phyloP scores from a whole-genome alignment of 352 stramenopile genomes.

The Globisporangium acanthophoron region DNA sequence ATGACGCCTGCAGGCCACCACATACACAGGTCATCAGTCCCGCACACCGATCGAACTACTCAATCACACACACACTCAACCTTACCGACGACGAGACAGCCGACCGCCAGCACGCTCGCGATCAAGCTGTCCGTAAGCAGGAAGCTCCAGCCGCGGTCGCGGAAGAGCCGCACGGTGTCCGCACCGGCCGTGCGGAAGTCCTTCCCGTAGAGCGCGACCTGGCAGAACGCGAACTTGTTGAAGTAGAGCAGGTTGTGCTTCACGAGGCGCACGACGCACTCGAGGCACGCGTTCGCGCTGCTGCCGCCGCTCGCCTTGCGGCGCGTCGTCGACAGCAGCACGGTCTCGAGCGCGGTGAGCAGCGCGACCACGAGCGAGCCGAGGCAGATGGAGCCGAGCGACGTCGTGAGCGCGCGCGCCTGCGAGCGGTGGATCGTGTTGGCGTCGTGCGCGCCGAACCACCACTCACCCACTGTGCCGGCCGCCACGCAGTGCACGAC shows the following conservation, averaged over 20 bases:
- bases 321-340: constrained; percentile 62
- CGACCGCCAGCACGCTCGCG: constrained; percentile 66
- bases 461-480: constrained; percentile 81
- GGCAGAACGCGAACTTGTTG: constrained; percentile 87
- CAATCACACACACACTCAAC: constrained; percentile 1
- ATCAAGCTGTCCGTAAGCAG: constrained; percentile 80
- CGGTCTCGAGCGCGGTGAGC: constrained; percentile 56
- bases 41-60: background rate
- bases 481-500: constrained; percentile 82
- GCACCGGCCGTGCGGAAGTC: constrained; percentile 65
- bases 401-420: constrained; percentile 62
- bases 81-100: constrained; percentile 73
- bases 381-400: constrained; percentile 79
- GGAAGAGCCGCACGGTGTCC: constrained; percentile 80
- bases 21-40: background rate
- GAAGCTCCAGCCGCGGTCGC: constrained; percentile 71
- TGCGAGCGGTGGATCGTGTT: constrained; percentile 68
- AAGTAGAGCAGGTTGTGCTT: constrained; percentile 76
- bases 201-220: constrained; percentile 84
- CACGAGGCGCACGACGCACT: constrained; percentile 70
- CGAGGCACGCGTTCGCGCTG: constrained; percentile 74
- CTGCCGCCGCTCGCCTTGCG: constrained; percentile 40
- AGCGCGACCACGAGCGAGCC: constrained; percentile 73
- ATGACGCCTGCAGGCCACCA: constrained; percentile 30
- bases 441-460: constrained; percentile 66